phyloP scores from a whole-genome alignment of 164 flowering plant genomes.

The Aristolochia fimbriata region DNA sequence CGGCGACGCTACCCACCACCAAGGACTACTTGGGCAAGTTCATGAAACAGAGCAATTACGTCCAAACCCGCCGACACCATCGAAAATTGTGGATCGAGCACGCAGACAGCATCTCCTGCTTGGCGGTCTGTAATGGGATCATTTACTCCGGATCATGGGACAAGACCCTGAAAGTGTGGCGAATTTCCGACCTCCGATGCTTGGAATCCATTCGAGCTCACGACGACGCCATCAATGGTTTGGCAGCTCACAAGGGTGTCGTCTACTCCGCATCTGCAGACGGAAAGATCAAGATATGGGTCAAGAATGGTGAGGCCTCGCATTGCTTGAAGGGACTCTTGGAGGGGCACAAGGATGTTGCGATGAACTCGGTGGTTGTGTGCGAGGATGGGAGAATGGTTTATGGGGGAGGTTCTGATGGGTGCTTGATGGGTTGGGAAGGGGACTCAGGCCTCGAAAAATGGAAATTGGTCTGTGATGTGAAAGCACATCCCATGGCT shows the following conservation, averaged over 20 bases:
- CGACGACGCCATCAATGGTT: constrained; percentile 81
- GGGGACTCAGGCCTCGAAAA: constrained; percentile 19
- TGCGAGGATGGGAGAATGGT: constrained; percentile 56
- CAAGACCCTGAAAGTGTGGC: constrained; percentile 88
- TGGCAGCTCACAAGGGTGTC: constrained; percentile 40
- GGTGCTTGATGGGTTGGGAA: constrained; percentile 77
- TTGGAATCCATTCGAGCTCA: constrained; percentile 85
- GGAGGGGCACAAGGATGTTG: constrained; percentile 75
- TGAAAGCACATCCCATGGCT: constrained; percentile 66
- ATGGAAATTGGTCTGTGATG: constrained; percentile 55
- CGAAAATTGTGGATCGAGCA: constrained; percentile 90
- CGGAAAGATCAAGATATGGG: constrained; percentile 88
- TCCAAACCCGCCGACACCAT: constrained; percentile 67
- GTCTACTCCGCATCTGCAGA: constrained; percentile 89
- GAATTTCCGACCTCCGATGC: constrained; percentile 76
- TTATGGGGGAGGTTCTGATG: constrained; percentile 79
- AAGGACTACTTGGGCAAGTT: constrained; percentile 83
- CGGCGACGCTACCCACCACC: constrained; percentile 68
- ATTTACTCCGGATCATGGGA: constrained; percentile 98
- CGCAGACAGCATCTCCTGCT: constrained; percentile 84
- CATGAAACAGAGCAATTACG: constrained; percentile 86
- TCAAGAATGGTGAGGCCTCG: constrained; percentile 17
- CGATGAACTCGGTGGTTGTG: constrained; percentile 58
- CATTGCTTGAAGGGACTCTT: constrained; percentile 47
- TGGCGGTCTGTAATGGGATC: constrained; percentile 51